Evolutionary conservation across 2,329 filamentous ascomycete species (phyloP).

Genomic region (Aureobasidium subglaciale): DNA sequence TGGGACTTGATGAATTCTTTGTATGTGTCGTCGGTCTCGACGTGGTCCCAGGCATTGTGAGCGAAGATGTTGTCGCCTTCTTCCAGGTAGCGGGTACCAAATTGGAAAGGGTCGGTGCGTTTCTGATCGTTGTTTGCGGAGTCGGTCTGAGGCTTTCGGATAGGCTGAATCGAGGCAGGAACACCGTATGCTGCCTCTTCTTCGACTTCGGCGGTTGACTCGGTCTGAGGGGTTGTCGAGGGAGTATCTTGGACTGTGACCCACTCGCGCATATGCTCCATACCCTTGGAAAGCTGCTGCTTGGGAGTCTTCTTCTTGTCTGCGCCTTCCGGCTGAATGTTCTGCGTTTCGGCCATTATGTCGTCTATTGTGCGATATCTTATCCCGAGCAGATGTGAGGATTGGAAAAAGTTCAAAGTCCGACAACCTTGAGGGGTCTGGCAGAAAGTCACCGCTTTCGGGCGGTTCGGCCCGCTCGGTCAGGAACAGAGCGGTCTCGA

Average conservation of each 20-base stretch:
- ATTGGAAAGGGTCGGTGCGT: constrained; percentile 86
- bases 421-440: background rate
- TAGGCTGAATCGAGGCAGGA: constrained; percentile 37
- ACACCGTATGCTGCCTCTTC: constrained; percentile 44
- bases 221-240: constrained; percentile 18
- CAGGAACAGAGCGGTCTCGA: background rate
- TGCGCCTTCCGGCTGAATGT: background rate
- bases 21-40: constrained; percentile 85
- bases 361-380: background rate
- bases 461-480: background rate
- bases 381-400: background rate
- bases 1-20: constrained; percentile 78
- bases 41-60: constrained; percentile 99
- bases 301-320: constrained; percentile 23
- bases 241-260: constrained; percentile 36
- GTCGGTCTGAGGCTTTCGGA: constrained; percentile 49
- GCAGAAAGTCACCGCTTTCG: constrained; percentile 7
- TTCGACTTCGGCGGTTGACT: constrained; percentile 4
- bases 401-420: constrained; percentile 6
- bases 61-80: constrained; percentile 86
- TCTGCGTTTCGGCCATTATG: background rate
- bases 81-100: constrained; percentile 79
- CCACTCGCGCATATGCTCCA: constrained; percentile 46
- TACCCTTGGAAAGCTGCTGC: constrained; percentile 44
- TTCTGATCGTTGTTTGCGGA: constrained; percentile 71